A percentile compares a stretch with the other conserved stretches of the same genome.
Evolutionary conservation across 2,329 filamentous ascomycete genomes (phyloP).

Genomic region (Tricladium varicosporioides): DNA sequence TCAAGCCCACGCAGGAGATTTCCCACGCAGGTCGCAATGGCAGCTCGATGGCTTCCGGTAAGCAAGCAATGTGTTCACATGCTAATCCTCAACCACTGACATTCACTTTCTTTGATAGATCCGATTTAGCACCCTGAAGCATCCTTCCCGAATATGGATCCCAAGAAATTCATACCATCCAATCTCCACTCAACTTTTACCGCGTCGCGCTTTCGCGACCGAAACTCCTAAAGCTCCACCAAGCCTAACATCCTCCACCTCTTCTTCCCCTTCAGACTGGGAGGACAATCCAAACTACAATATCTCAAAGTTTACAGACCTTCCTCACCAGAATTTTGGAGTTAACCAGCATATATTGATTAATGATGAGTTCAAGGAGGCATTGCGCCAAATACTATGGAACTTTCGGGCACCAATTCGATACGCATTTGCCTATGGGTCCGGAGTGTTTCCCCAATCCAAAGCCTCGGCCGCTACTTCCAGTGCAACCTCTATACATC

Average conservation of each 20-base stretch:
- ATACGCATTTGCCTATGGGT: conserved; percentile 97
- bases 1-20: conserved; percentile 2
- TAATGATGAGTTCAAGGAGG: conserved; percentile 93
- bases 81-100: conserved; percentile 14
- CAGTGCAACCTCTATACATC: conserved; percentile 66
- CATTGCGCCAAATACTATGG: conserved; percentile 81
- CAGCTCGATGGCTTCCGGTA: conserved; percentile 26
- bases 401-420: conserved; percentile 90
- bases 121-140: background rate
- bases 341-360: conserved; percentile 96
- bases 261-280: conserved; percentile 48
- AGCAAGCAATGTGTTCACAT: conserved; percentile 16
- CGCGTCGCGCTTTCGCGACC: background rate
- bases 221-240: conserved; percentile 4
- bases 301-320: conserved; percentile 71
- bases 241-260: conserved; percentile 26
- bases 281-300: conserved; percentile 71
- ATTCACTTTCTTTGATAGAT: conserved; percentile 11
- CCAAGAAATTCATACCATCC: background rate
- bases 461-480: conserved; percentile 49
- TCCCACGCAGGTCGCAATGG: conserved; percentile 23
- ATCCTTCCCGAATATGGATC: background rate
- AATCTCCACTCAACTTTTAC: background rate
- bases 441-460: conserved; percentile 87
- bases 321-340: conserved; percentile 80